A percentile compares a stretch with the other conserved stretches of the same genome.
These are phyloP conservation scores for Metschnikowia proteae DNA, from an alignment of 805 yeast genomes.

Conservation along the genomic window DNA sequence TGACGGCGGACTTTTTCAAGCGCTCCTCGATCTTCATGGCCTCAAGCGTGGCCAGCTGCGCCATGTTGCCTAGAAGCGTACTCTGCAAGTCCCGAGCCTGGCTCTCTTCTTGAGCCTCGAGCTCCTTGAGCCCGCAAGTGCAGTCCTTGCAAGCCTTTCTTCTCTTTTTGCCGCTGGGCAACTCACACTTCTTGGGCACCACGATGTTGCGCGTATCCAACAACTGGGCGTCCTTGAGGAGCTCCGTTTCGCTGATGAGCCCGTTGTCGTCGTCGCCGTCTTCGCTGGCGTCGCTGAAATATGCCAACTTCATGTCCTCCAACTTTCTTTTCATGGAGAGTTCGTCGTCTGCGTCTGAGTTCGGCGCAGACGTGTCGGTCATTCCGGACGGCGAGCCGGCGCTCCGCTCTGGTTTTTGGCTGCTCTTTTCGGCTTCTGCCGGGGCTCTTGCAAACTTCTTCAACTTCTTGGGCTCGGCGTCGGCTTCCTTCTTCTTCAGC, in stretches of 20 bases:
- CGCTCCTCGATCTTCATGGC: conserved; percentile 54
- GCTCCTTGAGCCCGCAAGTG: conserved; percentile 92
- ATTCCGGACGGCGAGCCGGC: conserved; percentile 23
- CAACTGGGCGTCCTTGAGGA: conserved; percentile 29
- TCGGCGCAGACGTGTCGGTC: conserved; percentile 45
- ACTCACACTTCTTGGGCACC: conserved; percentile 58
- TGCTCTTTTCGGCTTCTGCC: neutral
- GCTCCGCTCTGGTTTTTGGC: neutral
- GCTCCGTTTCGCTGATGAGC: conserved; percentile 43
- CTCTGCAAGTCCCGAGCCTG: conserved; percentile 43
- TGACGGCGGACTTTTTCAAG: conserved; percentile 37
- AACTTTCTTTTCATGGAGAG: conserved; percentile 42
- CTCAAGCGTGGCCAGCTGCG: conserved; percentile 49
- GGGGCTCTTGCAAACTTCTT: conserved; percentile 10
- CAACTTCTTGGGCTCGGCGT: conserved; percentile 16
- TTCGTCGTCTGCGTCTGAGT: conserved; percentile 39
- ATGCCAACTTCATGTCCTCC: conserved; percentile 47
- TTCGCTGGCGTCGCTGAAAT: conserved; percentile 49
- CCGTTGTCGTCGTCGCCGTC: conserved; percentile 55
- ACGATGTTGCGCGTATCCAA: conserved; percentile 34
- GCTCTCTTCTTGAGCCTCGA: conserved; percentile 63
- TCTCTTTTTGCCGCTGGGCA: conserved; percentile 54
- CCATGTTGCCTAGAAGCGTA: conserved; percentile 44
- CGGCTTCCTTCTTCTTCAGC: neutral
- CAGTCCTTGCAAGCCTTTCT: conserved; percentile 98